Evolutionary conservation across 2,329 filamentous ascomycete species (phyloP).

Genomic region (Phyllosticta ampelicida): DNA sequence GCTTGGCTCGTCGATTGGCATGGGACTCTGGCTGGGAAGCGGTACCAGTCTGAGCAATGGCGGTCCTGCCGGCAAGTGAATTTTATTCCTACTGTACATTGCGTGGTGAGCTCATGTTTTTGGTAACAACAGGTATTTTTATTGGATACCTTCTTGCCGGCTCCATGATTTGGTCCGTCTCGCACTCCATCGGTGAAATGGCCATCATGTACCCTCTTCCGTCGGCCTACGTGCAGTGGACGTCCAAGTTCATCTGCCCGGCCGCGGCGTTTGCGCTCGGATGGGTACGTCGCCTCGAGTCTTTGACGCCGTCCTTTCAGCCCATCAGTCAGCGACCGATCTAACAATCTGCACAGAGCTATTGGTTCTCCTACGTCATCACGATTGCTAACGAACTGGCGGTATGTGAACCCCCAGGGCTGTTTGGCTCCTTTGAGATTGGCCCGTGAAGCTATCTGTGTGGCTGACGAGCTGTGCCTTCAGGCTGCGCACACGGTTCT

Average conservation of each 20-base stretch:
- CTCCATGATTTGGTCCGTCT: constrained; percentile 34
- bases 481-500: constrained; percentile 34
- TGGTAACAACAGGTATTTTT: constrained; percentile 24
- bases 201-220: constrained; percentile 38
- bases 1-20: constrained; percentile 34
- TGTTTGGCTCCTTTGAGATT: too few relatives aligned
- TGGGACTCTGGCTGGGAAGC: constrained; percentile 38
- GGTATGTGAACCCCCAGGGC: not conserved
- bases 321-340: not conserved
- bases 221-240: constrained; percentile 38
- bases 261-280: constrained; percentile 36
- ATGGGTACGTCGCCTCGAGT: constrained; percentile 20
- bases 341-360: constrained; percentile 17
- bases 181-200: constrained; percentile 38
- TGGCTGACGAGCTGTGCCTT: not conserved
- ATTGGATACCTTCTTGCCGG: constrained; percentile 34
- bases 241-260: constrained; percentile 34
- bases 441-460: too few relatives aligned
- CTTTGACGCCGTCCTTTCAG: not conserved
- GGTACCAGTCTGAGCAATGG: constrained; percentile 32
- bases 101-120: not conserved
- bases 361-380: constrained; percentile 37
- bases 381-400: constrained; percentile 31
- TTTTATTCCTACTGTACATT: not conserved
- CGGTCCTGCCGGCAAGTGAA: constrained; percentile 27